Base-by-base conservation (phyloP, 2,329 filamentous ascomycete genomes). In the Nemania abortiva region DNA sequence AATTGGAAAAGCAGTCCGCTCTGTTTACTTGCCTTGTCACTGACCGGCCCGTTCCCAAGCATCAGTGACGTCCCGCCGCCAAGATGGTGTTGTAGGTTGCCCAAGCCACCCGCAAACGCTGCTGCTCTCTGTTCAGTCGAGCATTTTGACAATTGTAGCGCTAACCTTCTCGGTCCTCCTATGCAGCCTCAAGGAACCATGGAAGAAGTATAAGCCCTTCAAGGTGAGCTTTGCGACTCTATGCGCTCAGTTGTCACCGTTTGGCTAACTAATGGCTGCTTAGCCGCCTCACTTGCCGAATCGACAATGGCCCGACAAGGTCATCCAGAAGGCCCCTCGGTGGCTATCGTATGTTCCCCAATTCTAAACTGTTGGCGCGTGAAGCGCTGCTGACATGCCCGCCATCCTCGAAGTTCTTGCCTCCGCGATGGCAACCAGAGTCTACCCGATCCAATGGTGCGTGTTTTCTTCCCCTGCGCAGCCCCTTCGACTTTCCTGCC, bases 371-470 rank as follows among this genome's bases (percentile, higher is more conserved):
- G 3, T 22, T 6, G n/a, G 56, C 15, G 24, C 9, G 7, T 13
- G 15, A 22, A 6, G 27, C 18, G 13, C 3, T 22, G 24, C 34
- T 59, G 34, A 59, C 42, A 9, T 34, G 4, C 9, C 5, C 31
- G 31, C 31, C 31, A 47, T 31, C 6, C 6, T 34, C 24, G 55
- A 22, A 57, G 54, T 20, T 56, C 89, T 98, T 78, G 92, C 92
- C 53, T 97, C 94, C 49, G 29, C 54, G 95, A 98, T 85, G 95
- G 95, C 66, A 98, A 98, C 85, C 95, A 98, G 85, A 95, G 91
- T 81, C 85, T 97, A 81, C 90, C 93, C 39, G 93, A 97, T 80
- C 95, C 95, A 72, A 98, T 98, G 95, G 92, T 93, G 85, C 74
- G 88, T 78, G 20, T n/a, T 52, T 57, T 42, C 39, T 15, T 56